A percentile compares a stretch with the other conserved stretches of the same genome.
Conservation (phyloP, 768 basidiomycete genomes). For the Leccinellum rugosiceps region DNA sequence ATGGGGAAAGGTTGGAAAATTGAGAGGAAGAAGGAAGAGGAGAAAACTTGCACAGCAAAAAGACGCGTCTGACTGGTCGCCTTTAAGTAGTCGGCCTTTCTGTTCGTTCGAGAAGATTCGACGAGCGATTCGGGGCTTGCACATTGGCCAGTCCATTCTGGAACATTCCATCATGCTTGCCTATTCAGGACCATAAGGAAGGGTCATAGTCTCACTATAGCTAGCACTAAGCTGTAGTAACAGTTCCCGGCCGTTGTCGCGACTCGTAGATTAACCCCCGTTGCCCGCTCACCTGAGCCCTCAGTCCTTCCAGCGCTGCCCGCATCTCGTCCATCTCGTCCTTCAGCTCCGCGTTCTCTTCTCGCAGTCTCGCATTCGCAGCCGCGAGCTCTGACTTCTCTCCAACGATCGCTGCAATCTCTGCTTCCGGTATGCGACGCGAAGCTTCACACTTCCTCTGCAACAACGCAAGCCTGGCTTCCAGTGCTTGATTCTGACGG, state of each 20-base stretch:
- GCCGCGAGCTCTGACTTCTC: conserved; percentile 47
- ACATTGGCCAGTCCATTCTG: conserved; percentile 25
- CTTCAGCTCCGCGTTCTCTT: conserved; percentile 53
- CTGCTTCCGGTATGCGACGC: conserved; percentile 34
- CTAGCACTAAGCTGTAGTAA: not conserved
- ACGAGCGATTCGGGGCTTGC: conserved; percentile 13
- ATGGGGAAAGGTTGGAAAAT: conserved; percentile 3
- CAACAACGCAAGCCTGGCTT: conserved; percentile 49
- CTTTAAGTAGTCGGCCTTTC: conserved; percentile 35
- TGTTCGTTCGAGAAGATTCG: conserved; percentile 46
- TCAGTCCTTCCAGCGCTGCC: conserved; percentile 68
- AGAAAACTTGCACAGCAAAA: conserved; percentile 2
- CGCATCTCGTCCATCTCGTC: conserved; percentile 65
- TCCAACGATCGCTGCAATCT: conserved; percentile 43
- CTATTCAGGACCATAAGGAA: conserved; percentile 19
- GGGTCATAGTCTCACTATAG: too few relatives aligned
- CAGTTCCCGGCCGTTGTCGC: conserved; percentile 37
- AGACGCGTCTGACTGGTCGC: conserved; percentile 20
- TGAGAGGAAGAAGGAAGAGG: conserved; percentile 11
- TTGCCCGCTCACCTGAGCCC: conserved; percentile 50
- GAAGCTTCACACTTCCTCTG: conserved; percentile 42
- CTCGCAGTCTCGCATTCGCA: conserved; percentile 50
- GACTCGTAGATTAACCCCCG: conserved; percentile 45
- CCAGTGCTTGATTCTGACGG: conserved; percentile 59
- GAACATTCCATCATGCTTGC: conserved; percentile 35